phyloP scores from a whole-genome alignment of 345 rosid genomes.

The Rhodamnia rubescens region DNA sequence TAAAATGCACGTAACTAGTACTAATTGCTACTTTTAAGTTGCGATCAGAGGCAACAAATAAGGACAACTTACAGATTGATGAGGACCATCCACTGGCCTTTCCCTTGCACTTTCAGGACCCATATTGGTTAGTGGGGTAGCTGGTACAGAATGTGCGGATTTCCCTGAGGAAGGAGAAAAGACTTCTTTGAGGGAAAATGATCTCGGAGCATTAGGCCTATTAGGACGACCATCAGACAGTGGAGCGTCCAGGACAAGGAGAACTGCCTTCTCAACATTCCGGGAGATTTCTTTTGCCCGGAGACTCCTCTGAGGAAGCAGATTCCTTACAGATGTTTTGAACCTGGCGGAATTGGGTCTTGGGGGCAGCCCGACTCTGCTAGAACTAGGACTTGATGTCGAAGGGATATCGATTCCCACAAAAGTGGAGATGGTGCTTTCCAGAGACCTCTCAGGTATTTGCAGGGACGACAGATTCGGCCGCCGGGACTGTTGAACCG shows the following conservation, averaged over 20 bases:
- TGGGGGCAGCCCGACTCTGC: conserved; percentile 30
- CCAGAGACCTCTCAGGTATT: conserved; percentile 35
- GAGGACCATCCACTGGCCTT: not conserved
- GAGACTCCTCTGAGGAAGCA: conserved; percentile 34
- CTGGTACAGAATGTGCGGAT: conserved; percentile 30
- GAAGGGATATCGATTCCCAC: conserved; percentile 13
- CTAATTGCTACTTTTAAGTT: not conserved
- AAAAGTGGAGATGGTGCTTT: conserved; percentile 14
- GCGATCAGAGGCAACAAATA: not conserved
- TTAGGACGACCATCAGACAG: conserved; percentile 17
- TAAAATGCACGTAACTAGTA: not conserved
- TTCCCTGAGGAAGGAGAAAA: conserved; percentile 23
- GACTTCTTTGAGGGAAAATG: conserved; percentile 35
- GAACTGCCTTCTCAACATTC: conserved; percentile 27
- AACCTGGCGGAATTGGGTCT: conserved; percentile 37
- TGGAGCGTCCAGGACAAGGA: conserved; percentile 24
- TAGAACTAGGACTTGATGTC: conserved; percentile 22
- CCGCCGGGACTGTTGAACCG: conserved; percentile 19
- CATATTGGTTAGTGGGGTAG: conserved; percentile 23
- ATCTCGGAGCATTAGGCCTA: conserved; percentile 30
- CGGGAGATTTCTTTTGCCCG: conserved; percentile 14
- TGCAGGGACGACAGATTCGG: conserved; percentile 33
- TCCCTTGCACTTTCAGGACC: conserved; percentile 12
- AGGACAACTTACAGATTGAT: not conserved
- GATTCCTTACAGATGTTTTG: conserved; percentile 22